Evolutionary conservation across 2,329 filamentous ascomycete species (phyloP).

Genomic region (Monilinia laxa): DNA sequence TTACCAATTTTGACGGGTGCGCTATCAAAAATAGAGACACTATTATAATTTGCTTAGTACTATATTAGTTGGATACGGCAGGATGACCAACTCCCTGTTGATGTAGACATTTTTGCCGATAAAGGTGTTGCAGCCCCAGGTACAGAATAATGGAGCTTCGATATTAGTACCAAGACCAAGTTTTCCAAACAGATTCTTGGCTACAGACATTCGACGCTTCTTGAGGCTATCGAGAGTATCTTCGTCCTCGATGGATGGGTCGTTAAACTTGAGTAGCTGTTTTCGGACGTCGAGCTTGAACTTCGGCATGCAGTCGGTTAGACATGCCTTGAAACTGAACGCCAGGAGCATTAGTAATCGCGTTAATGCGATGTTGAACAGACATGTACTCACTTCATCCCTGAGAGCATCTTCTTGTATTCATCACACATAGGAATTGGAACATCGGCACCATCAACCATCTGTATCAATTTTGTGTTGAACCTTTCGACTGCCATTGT

Average conservation of each 20-base stretch:
- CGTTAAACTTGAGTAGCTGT: slow-evolving; percentile 30
- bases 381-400: slow-evolving; percentile 28
- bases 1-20: slow-evolving; percentile 49
- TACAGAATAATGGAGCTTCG: slow-evolving; percentile 30
- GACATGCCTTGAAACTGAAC: slow-evolving; percentile 20
- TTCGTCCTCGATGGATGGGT: slow-evolving; percentile 26
- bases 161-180: slow-evolving; percentile 30
- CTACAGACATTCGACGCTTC: slow-evolving; percentile 26
- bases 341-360: background rate
- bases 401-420: slow-evolving; percentile 35
- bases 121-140: slow-evolving; percentile 34
- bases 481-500: slow-evolving; percentile 13
- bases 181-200: slow-evolving; percentile 27
- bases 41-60: slow-evolving; percentile 21
- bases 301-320: slow-evolving; percentile 18
- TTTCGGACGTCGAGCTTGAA: slow-evolving; percentile 25
- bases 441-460: slow-evolving; percentile 43
- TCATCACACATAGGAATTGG: slow-evolving; percentile 26
- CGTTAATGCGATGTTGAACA: background rate
- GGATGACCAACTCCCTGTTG: slow-evolving; percentile 30
- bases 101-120: slow-evolving; percentile 26
- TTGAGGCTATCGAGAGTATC: slow-evolving; percentile 29
- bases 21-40: slow-evolving; percentile 33
- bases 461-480: slow-evolving; percentile 15
- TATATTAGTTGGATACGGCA: background rate